phyloP scores from a whole-genome alignment of 1,284 basidiomycete genomes.

The Ceratobasidium papillatum region DNA sequence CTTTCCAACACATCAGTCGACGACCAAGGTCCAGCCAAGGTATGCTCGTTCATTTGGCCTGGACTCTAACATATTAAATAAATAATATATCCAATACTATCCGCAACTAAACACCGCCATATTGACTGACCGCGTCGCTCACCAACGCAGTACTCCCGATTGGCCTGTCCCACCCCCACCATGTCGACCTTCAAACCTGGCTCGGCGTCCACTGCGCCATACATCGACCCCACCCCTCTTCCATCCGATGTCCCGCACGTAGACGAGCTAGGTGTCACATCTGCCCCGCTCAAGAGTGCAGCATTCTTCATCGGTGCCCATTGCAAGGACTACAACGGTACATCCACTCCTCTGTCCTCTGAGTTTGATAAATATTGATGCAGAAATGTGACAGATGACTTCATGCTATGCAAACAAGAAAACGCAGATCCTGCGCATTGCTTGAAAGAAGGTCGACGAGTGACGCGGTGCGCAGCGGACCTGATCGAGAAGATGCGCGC shows the following conservation, averaged over 20 bases:
- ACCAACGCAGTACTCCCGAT: slow-evolving; percentile 17
- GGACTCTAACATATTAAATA: neutral
- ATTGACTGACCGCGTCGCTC: slow-evolving; percentile 1
- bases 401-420: slow-evolving; percentile 99
- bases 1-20: slow-evolving; percentile 16
- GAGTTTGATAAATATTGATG: neutral
- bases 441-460: slow-evolving; percentile 93
- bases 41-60: neutral
- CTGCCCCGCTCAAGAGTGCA: slow-evolving; percentile 94
- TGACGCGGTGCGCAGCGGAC: slow-evolving; percentile 95
- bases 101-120: neutral
- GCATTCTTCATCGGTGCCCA: slow-evolving; percentile 97
- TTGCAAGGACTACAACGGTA: slow-evolving; percentile 97
- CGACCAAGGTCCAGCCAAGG: slow-evolving; percentile 33
- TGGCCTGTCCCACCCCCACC: slow-evolving; percentile 23
- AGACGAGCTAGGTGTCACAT: slow-evolving; percentile 89
- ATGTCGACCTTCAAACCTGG: slow-evolving; percentile 35
- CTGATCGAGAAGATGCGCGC: slow-evolving; percentile 95
- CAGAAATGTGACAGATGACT: slow-evolving; percentile 77
- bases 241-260: slow-evolving; percentile 83
- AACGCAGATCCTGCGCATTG: slow-evolving; percentile 91
- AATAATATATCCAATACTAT: neutral
- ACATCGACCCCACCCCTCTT: slow-evolving; percentile 76
- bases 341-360: slow-evolving; percentile 48
- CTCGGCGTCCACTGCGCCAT: slow-evolving; percentile 53